phyloP scores from a whole-genome alignment of 768 basidiomycete species.

The Leccinum pellstonianum region DNA sequence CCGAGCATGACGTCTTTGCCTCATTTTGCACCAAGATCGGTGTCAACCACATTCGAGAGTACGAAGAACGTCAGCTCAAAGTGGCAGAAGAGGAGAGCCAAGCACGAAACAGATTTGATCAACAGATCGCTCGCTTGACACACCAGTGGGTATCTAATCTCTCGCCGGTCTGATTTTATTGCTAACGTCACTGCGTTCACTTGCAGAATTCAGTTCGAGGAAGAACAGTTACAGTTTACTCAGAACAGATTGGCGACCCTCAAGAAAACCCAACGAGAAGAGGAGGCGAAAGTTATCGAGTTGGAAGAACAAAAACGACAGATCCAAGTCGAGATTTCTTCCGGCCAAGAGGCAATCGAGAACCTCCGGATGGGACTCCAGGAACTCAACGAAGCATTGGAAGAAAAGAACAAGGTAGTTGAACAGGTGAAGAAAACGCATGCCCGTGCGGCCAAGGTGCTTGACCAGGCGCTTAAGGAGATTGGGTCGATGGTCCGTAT shows the following conservation, averaged over 20 bases:
- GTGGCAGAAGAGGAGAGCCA: too few species aligned
- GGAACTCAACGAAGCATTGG: conserved; percentile 58
- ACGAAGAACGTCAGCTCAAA: too few species aligned
- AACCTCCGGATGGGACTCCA: conserved; percentile 62
- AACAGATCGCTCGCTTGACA: too few species aligned
- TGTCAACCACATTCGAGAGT: too few species aligned
- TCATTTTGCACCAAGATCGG: too few species aligned
- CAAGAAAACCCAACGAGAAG: conserved; percentile 48
- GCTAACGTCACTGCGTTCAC: too few species aligned
- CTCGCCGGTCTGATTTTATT: too few species aligned
- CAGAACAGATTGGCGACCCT: conserved; percentile 63
- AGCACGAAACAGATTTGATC: too few species aligned
- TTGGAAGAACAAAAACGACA: conserved; percentile 54
- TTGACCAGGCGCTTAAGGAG: conserved; percentile 90
- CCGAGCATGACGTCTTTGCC: too few species aligned
- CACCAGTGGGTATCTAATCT: too few species aligned
- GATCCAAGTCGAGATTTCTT: conserved; percentile 58
- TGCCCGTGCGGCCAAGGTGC: conserved; percentile 63
- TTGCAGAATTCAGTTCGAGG: conserved; percentile 74
- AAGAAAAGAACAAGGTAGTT: conserved; percentile 70
- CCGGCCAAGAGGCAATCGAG: conserved; percentile 53
- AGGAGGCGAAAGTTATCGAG: conserved; percentile 51
- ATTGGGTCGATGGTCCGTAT: conserved; percentile 69
- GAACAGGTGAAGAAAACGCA: conserved; percentile 75
- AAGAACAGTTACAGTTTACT: conserved; percentile 64